phyloP scores from a whole-genome alignment of 345 rosid species.

The Gossypioides kirkii region DNA sequence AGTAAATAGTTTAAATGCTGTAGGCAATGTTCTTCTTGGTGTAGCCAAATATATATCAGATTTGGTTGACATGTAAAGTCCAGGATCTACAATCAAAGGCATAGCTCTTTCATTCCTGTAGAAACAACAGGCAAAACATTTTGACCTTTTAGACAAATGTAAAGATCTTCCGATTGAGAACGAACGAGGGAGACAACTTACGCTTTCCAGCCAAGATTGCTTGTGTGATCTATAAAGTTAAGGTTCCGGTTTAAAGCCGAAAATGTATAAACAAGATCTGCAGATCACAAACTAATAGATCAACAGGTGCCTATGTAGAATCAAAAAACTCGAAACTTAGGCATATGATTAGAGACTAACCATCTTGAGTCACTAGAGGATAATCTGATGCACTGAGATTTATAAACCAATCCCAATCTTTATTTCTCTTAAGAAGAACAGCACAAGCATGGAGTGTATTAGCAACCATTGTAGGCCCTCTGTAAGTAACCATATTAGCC shows the following conservation, averaged over 20 bases:
- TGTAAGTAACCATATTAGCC: conserved; percentile 96
- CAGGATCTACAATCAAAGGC: conserved; percentile 97
- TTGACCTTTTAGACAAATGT: neutral
- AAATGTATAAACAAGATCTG: conserved; percentile 85
- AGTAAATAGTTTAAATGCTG: conserved; percentile 83
- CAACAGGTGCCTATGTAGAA: neutral
- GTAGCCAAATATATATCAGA: conserved; percentile 71
- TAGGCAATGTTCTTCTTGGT: conserved; percentile 76
- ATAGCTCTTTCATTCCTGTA: conserved; percentile 86
- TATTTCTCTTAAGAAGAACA: conserved; percentile 70
- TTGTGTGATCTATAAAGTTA: conserved; percentile 93
- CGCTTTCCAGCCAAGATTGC: conserved; percentile 95
- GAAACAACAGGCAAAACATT: conserved; percentile 16
- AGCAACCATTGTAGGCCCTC: conserved; percentile 99
- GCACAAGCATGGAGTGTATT: conserved; percentile 99
- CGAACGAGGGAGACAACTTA: conserved; percentile 35
- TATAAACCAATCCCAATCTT: conserved; percentile 99
- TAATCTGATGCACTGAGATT: conserved; percentile 99
- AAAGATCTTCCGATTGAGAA: neutral
- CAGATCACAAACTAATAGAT: conserved; percentile 23
- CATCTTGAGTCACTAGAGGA: conserved; percentile 98
- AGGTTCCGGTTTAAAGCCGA: conserved; percentile 58
- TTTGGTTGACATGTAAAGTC: conserved; percentile 68
- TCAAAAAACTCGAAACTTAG: neutral
- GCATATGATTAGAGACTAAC: conserved; percentile 32